Conservation (phyloP, 768 basidiomycete genomes). For the Lactarius sp. region DNA sequence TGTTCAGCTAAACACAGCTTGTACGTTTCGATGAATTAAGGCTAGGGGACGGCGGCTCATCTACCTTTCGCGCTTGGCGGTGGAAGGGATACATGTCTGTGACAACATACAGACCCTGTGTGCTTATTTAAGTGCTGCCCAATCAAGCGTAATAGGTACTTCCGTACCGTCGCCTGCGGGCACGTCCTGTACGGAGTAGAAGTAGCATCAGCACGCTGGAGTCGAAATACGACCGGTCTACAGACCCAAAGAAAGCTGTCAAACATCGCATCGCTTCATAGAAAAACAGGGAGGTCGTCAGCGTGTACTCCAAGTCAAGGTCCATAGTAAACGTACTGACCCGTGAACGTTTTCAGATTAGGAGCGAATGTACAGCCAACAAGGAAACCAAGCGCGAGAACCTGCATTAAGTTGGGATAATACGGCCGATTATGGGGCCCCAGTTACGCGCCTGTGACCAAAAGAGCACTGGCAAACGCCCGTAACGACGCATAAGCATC, state of each 20-base stretch:
- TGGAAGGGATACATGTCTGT: constrained; percentile 68
- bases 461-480: constrained; percentile 63
- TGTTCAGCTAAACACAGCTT: constrained; percentile 44
- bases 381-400: constrained; percentile 53
- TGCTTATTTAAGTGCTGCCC: neutral
- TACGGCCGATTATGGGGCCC: neutral
- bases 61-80: constrained; percentile 58
- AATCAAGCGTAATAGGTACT: neutral
- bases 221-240: neutral
- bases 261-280: constrained; percentile 52
- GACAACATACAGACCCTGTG: constrained; percentile 53
- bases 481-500: constrained; percentile 57
- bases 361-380: constrained; percentile 58
- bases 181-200: constrained; percentile 37
- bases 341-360: constrained; percentile 51
- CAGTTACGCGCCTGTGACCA: constrained; percentile 54
- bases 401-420: constrained; percentile 29
- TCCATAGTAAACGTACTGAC: constrained; percentile 35
- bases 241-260: constrained; percentile 52
- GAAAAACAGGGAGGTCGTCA: neutral
- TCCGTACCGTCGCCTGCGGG: constrained; percentile 52
- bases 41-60: neutral
- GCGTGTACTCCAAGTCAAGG: neutral
- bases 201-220: neutral
- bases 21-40: neutral